Evolutionary conservation across 345 rosid genomes (phyloP), one percentile per base, ranked within the genome.

Genomic region (Salix viminalis): DNA sequence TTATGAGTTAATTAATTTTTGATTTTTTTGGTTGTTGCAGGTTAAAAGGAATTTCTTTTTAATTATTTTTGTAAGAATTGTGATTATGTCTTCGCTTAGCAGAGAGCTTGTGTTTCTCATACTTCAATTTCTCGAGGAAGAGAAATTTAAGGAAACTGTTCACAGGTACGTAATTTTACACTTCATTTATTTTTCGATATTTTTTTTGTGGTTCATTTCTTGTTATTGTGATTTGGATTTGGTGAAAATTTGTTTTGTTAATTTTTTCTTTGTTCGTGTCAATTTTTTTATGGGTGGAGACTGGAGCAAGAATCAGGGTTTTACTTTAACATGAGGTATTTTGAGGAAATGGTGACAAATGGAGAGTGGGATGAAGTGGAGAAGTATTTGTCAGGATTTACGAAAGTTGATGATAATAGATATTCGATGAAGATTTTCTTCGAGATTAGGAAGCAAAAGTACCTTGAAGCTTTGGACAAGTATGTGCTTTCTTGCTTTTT

Each of bases 351-450:
- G 91, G 93, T 90, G 85, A 89, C 90, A 36, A 91, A 89, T 83
- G 98, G 97, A 41, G 94, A 93, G 84, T 93, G 97, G 97, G 98
- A 93, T 77, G 90, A 91, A 71, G 91, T 91, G 46, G 97, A 93
- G 84, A 89, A 90, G 85, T 93, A 91, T 80, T 78, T 93, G 3
- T 89, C 93, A 36, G 97, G 97, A 8, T 93, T 93, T 76, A 93
- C 94, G 0, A 89, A 89, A 78, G 90, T 89, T 28, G 96, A 89
- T 73, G 96, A 91, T 71, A 91, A 91, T 72, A 84, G 92, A 88
- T 91, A 93, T 79, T 93, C 98, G n/a, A 91, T 93, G 94, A 93
- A 90, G 82, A 93, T 90, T 76, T 93, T 91, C 87, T 91, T 93
- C 1, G 98, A 93, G 86, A 90, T 93, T 74, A 90, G 97, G 24